phyloP scores from a whole-genome alignment of 164 flowering plant species.

The Protea cynaroides region DNA sequence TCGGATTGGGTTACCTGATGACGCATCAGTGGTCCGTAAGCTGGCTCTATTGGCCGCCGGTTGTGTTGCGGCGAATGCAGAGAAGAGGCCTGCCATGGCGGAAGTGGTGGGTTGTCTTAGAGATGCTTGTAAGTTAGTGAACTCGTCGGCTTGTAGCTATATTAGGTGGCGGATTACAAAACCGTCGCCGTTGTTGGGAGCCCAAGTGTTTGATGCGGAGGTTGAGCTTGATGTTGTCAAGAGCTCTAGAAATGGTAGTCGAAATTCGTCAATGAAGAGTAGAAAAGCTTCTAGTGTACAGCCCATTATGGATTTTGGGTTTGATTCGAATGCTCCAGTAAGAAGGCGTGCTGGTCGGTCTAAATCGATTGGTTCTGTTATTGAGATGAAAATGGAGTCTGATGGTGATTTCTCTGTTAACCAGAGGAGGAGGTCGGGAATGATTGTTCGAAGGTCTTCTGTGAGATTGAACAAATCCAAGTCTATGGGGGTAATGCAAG shows the following conservation, averaged over 20 bases:
- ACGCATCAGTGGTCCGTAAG: slow-evolving; percentile 29
- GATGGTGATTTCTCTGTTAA: background rate
- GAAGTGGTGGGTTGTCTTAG: slow-evolving; percentile 60
- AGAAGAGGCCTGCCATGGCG: slow-evolving; percentile 65
- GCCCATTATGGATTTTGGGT: slow-evolving; percentile 18
- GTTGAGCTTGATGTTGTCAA: slow-evolving; percentile 17
- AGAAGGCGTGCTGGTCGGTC: slow-evolving; percentile 28
- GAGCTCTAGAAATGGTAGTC: slow-evolving; percentile 20
- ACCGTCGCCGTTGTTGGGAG: slow-evolving; percentile 2
- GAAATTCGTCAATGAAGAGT: slow-evolving; percentile 23
- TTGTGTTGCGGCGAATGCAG: slow-evolving; percentile 54
- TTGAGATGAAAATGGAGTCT: slow-evolving; percentile 21
- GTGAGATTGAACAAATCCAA: slow-evolving; percentile 54
- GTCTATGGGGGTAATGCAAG: slow-evolving; percentile 46
- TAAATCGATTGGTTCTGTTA: slow-evolving; percentile 41
- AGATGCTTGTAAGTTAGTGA: slow-evolving; percentile 23
- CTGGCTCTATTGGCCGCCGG: slow-evolving; percentile 51
- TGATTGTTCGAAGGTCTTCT: slow-evolving; percentile 30
- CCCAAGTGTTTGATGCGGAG: slow-evolving; percentile 18
- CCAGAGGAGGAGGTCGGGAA: slow-evolving; percentile 14
- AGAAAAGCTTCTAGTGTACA: slow-evolving; percentile 50
- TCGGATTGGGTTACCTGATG: slow-evolving; percentile 39
- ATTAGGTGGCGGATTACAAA: slow-evolving; percentile 34
- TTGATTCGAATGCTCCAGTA: background rate
- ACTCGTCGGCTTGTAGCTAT: slow-evolving; percentile 33